Percentiles rank a stretch among this genome's conserved stretches.
These are phyloP conservation scores for Echria macrotheca DNA, from an alignment of 495 filamentous ascomycete species.

Conservation along the genomic window DNA sequence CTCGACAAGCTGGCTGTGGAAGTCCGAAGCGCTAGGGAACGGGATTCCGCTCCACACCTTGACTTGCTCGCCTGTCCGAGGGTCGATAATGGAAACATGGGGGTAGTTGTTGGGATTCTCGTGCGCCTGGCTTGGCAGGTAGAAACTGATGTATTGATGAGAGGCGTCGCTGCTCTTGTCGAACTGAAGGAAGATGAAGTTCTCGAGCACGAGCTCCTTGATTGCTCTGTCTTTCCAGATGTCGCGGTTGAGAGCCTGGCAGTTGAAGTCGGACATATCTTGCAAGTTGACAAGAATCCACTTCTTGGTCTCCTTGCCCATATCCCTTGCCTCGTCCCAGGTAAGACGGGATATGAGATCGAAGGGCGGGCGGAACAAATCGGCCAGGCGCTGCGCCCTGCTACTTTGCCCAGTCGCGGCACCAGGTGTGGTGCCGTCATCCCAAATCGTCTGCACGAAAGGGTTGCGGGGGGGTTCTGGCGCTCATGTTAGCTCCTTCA, in stretches of 20 bases:
- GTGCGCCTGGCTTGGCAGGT: slow-evolving; percentile 68
- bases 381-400: slow-evolving; percentile 57
- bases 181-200: slow-evolving; percentile 94
- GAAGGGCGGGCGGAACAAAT: slow-evolving; percentile 87
- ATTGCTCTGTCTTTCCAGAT: slow-evolving; percentile 85
- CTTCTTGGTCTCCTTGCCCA: slow-evolving; percentile 79
- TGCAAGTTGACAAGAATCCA: slow-evolving; percentile 96
- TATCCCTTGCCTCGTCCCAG: slow-evolving; percentile 75
- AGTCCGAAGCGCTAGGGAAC: slow-evolving; percentile 68
- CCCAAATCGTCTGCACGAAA: slow-evolving; percentile 88
- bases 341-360: slow-evolving; percentile 70
- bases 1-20: slow-evolving; percentile 85
- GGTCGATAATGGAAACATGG: slow-evolving; percentile 92
- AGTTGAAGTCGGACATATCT: slow-evolving; percentile 84
- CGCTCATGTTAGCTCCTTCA: no score
- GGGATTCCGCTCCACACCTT: slow-evolving; percentile 90
- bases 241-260: slow-evolving; percentile 87
- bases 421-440: slow-evolving; percentile 33
- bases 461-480: slow-evolving; percentile 40
- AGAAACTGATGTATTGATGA: slow-evolving; percentile 78
- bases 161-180: slow-evolving; percentile 72
- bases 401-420: slow-evolving; percentile 11
- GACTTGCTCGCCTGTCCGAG: slow-evolving; percentile 92
- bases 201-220: slow-evolving; percentile 73
- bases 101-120: slow-evolving; percentile 74